These are phyloP conservation scores for Ailanthus altissimus DNA, from an alignment of 345 rosid species.

Conservation along the genomic window DNA sequence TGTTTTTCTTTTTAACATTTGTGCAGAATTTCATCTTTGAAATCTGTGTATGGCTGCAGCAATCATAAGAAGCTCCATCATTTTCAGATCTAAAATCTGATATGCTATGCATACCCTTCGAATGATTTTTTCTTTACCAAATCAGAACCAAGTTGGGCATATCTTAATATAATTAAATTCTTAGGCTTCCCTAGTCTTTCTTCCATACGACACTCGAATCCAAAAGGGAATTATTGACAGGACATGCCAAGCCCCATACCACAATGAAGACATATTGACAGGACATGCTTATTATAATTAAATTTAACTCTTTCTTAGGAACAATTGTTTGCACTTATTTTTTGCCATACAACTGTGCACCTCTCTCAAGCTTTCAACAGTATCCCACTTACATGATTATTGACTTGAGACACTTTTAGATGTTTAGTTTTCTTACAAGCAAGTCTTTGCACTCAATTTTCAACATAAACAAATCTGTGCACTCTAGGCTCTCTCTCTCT, in stretches of 20 bases:
- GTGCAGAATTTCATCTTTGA: neutral
- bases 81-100: neutral
- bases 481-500: neutral
- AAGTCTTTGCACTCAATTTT: no score
- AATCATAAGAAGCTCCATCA: neutral
- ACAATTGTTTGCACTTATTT: no score
- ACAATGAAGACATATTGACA: no score
- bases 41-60: neutral
- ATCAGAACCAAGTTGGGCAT: no score
- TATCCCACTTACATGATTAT: neutral
- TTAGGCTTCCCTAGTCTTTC: no score
- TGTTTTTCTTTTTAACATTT: neutral
- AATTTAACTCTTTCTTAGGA: no score
- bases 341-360: neutral
- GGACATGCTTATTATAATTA: no score
- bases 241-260: neutral
- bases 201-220: neutral
- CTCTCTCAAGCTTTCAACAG: neutral
- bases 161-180: no score
- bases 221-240: neutral
- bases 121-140: neutral
- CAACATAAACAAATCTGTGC: no score
- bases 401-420: neutral
- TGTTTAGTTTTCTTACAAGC: neutral
- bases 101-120: neutral